Percentiles rank a stretch among this genome's conserved stretches.
Conservation (phyloP, 768 basidiomycete genomes). For the Termitomyces sp. region DNA sequence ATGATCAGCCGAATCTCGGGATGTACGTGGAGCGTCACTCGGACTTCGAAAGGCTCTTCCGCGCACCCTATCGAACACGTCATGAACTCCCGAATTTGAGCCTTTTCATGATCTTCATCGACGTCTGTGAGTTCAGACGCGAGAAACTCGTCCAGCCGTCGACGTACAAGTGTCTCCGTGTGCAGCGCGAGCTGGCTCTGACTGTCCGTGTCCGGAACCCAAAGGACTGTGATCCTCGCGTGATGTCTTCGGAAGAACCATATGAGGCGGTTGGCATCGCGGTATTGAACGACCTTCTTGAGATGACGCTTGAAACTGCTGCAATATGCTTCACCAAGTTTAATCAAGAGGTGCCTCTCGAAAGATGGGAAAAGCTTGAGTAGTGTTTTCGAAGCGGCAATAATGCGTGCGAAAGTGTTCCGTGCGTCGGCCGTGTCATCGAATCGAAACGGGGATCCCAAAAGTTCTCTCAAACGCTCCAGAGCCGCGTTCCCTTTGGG, state of each 20-base stretch:
- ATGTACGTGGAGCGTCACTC: not conserved
- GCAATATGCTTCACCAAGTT: not conserved
- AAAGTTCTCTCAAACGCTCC: not conserved
- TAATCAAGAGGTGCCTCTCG: not conserved
- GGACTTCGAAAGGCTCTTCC: not conserved
- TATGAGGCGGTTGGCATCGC: not conserved
- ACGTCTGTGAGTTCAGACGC: not conserved
- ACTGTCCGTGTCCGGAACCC: not conserved
- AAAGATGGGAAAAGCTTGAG: not conserved
- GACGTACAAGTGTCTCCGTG: no score
- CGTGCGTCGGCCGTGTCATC: not conserved
- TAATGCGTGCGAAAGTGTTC: not conserved
- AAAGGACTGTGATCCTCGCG: not conserved
- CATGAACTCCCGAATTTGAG: not conserved
- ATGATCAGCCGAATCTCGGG: not conserved
- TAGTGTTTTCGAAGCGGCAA: not conserved
- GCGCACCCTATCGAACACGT: not conserved
- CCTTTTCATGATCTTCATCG: not conserved
- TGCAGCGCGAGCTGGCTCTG: not conserved
- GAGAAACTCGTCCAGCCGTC: no score
- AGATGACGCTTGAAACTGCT: not conserved
- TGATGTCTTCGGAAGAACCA: not conserved
- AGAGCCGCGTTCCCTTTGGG: not conserved
- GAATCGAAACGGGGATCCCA: not conserved
- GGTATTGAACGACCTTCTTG: not conserved